Conservation (phyloP, 176 grass and related monocot species). For the Zea mays region DNA sequence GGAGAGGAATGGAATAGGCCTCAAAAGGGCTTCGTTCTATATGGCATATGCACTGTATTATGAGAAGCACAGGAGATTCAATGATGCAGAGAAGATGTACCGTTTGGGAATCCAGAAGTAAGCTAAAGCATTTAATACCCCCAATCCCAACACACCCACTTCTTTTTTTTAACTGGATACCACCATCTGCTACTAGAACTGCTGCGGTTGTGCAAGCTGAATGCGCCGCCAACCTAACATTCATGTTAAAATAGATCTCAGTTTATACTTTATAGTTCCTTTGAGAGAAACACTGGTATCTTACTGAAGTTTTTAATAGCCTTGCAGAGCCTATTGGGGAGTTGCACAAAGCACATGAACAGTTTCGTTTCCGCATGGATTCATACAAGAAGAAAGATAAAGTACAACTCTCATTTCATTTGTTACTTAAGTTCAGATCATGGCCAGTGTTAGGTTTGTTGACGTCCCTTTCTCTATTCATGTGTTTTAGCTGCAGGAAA, state of each 20-base stretch:
- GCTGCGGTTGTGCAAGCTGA: not conserved
- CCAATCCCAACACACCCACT: not conserved
- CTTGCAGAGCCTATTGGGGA: conserved; percentile 84
- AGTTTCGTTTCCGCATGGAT: conserved; percentile 69
- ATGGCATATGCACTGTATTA: conserved; percentile 90
- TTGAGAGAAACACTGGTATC: conserved; percentile 5
- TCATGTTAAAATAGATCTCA: not conserved
- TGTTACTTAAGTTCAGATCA: not conserved
- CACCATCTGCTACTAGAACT: not conserved
- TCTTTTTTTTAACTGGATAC: not conserved
- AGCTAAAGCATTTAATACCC: conserved; percentile 9
- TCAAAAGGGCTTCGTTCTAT: conserved; percentile 76
- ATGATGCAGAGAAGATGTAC: conserved; percentile 76
- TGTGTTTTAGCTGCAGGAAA: conserved; percentile 48
- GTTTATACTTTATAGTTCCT: not conserved
- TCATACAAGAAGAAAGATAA: conserved; percentile 63
- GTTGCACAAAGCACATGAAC: conserved; percentile 70
- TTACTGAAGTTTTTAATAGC: conserved; percentile 49
- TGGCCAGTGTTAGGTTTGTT: conserved; percentile 19
- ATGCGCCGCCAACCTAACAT: not conserved
- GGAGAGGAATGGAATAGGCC: conserved; percentile 75
- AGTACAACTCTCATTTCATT: conserved; percentile 43
- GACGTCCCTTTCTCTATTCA: conserved; percentile 17
- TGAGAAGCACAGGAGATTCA: conserved; percentile 80
- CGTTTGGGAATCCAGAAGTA: conserved; percentile 75